Base-by-base conservation (phyloP, 1,284 basidiomycete genomes). In the Cerrena zonata region DNA sequence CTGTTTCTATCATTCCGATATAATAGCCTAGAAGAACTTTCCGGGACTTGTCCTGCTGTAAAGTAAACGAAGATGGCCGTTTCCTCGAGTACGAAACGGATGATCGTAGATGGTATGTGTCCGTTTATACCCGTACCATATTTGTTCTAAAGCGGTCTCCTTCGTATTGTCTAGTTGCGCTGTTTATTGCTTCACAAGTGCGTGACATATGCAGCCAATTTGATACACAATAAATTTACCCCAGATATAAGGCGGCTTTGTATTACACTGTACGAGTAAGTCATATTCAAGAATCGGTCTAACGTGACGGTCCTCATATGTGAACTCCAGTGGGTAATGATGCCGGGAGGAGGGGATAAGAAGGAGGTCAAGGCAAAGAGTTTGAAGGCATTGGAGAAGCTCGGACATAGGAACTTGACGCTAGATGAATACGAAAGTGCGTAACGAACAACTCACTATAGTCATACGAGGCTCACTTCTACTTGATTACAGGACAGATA, bases 341-440 rank as follows among this genome's bases (percentile, higher is more conserved):
- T 75, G 37, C 67, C 68, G 2, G 67, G 76, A 4, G 69, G 80
- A 71, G n/a, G n/a, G n/a, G 61, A 60, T 69, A 83, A 80, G 64
- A 83, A 81, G 65, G 74, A 78, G 45, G 74, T 82, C 5, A 84
- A 83, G 55, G 72, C 78, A 45, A 90, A 89, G 62, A 84, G 87
- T 36, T 62, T 84, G 47, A 84, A 88, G 58, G 80, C 84, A 10
- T 61, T 92, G 55, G 80, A 84, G 56, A 81, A 81, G 51, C 67
- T 91, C n/a, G 88, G 88, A 4, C 82, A 90, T 59, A 74, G 73
- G 18, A 75, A 82, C 44, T 66, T 92, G 5, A 76, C 86, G 60
- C 71, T 93, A 50, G 81, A 84, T 57, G 89, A 92, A 64, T 86
- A 93, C 60, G 90, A 93, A 73, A 70, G 89, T 89, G 64, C 57